Conservation (phyloP, 1,139 yeast species). For the Magnusiomyces magnusii region DNA sequence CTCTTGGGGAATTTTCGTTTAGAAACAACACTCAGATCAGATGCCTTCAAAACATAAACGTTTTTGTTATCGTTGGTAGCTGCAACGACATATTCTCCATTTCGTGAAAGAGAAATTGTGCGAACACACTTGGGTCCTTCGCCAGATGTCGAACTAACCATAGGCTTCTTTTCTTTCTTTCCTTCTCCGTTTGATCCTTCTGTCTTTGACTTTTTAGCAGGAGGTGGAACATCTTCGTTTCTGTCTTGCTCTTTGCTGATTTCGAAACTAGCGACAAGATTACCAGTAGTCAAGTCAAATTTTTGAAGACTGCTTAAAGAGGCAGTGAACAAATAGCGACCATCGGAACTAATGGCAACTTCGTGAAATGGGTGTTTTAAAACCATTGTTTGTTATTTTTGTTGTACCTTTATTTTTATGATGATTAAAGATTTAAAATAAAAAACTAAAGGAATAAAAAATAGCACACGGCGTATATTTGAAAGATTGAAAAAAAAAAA, state of each 20-base stretch:
- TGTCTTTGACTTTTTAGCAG: constrained; percentile 16
- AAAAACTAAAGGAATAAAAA: neutral
- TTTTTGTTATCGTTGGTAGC: constrained; percentile 76
- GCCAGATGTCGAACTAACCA: neutral
- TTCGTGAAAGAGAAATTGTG: constrained; percentile 44
- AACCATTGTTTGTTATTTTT: neutral
- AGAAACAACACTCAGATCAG: constrained; percentile 36
- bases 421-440: no score
- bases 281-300: constrained; percentile 15
- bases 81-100: constrained; percentile 52
- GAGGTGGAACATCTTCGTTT: constrained; percentile 8
- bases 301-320: constrained; percentile 17
- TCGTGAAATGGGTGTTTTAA: constrained; percentile 23
- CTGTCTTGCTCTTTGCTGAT: constrained; percentile 5
- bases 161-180: neutral
- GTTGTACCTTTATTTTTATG: no score
- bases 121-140: constrained; percentile 13
- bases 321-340: constrained; percentile 19
- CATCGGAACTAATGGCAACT: constrained; percentile 17
- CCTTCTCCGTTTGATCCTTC: constrained; percentile 6
- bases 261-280: constrained; percentile 11
- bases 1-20: constrained; percentile 82
- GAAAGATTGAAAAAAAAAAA: neutral
- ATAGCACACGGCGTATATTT: neutral
- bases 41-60: constrained; percentile 31